These are phyloP conservation scores for Trichopus zeylanicus DNA, from an alignment of 116 monocot species.

Conservation along the genomic window DNA sequence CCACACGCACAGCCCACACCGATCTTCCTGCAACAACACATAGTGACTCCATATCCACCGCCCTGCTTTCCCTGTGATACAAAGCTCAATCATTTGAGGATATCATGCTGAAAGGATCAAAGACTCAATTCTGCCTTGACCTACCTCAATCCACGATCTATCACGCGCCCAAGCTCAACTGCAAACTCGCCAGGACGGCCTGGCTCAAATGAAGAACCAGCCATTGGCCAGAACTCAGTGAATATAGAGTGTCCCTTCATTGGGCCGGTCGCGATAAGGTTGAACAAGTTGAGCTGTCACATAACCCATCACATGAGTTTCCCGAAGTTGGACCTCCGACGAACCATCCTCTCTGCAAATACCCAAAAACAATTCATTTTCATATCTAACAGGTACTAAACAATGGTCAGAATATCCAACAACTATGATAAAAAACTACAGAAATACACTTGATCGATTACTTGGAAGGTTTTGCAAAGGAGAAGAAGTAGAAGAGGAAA, in stretches of 20 bases:
- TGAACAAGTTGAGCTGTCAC: conserved; percentile 82
- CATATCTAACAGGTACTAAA: too few relatives aligned
- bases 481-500: not conserved
- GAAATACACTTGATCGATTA: too few relatives aligned
- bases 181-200: conserved; percentile 75
- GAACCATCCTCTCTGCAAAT: too few relatives aligned
- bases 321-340: conserved; percentile 79
- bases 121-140: too few relatives aligned
- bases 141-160: conserved; percentile 91
- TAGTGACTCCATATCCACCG: conserved; percentile 95
- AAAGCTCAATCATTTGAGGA: not conserved
- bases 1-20: conserved; percentile 87
- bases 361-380: not conserved
- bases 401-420: too few relatives aligned
- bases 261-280: conserved; percentile 80
- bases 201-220: conserved; percentile 86
- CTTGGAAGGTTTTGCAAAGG: too few relatives aligned
- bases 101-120: too few relatives aligned
- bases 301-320: conserved; percentile 86
- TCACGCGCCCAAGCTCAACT: conserved; percentile 81
- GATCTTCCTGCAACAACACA: conserved; percentile 81
- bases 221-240: conserved; percentile 91
- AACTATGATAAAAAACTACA: too few relatives aligned
- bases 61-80: conserved; percentile 81
- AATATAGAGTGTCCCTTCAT: conserved; percentile 83